phyloP scores from a whole-genome alignment of 1,139 yeast genomes.

The Geotrichum macrosporum region DNA sequence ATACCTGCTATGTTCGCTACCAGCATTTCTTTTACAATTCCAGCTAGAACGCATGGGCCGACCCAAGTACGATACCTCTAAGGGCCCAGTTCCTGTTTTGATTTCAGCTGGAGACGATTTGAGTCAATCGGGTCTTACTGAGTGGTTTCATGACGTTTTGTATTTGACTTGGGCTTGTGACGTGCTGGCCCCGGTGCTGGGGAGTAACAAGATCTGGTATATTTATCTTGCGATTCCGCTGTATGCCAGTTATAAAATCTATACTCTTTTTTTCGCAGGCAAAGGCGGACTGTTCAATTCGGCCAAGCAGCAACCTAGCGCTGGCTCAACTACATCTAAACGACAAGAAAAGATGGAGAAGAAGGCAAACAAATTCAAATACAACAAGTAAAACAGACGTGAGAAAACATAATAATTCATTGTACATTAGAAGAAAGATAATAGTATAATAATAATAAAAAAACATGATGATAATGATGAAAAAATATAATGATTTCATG shows the following conservation, averaged over 20 bases:
- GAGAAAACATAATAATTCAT: background rate
- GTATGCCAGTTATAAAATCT: constrained; percentile 54
- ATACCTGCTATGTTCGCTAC: constrained; percentile 53
- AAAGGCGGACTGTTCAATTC: constrained; percentile 28
- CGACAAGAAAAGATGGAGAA: constrained; percentile 53
- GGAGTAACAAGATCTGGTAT: constrained; percentile 61
- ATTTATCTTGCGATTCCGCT: constrained; percentile 46
- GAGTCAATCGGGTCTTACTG: constrained; percentile 62
- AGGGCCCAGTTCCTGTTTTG: constrained; percentile 39
- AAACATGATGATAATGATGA: background rate
- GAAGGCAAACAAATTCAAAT: constrained; percentile 27
- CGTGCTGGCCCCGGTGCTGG: constrained; percentile 51
- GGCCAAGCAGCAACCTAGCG: constrained; percentile 19
- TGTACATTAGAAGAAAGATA: background rate
- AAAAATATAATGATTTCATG: too few species aligned
- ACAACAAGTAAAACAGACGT: background rate
- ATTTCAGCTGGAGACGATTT: constrained; percentile 62
- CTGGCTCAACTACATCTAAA: constrained; percentile 41
- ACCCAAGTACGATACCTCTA: constrained; percentile 47
- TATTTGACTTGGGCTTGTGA: constrained; percentile 65
- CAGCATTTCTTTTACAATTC: constrained; percentile 53
- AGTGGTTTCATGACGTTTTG: constrained; percentile 70
- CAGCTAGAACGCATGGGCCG: constrained; percentile 62
- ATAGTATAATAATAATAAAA: background rate
- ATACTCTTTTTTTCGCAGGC: constrained; percentile 22